Evolutionary conservation across 257 asterid genomes (phyloP).

Genomic region (Paraleonurus japonicus): DNA sequence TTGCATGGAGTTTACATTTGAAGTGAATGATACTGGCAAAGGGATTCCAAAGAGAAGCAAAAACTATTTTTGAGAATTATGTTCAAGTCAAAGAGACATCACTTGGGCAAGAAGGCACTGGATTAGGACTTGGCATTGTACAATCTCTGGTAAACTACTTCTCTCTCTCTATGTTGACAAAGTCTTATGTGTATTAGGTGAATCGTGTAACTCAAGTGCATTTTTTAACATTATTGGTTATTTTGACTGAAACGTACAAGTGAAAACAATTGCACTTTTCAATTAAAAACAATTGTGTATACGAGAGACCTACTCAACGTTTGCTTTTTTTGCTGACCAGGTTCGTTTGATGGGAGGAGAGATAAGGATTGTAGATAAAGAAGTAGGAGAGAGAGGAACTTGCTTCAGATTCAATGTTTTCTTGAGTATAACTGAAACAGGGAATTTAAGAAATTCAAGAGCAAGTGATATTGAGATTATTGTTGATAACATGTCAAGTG

Average conservation of each 20-base stretch:
- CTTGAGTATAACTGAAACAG: constrained; percentile 18
- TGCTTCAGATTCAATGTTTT: constrained; percentile 55
- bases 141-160: constrained; percentile 61
- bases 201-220: too few species aligned
- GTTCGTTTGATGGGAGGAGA: constrained; percentile 83
- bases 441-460: background rate
- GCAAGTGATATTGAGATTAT: constrained; percentile 32
- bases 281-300: too few species aligned
- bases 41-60: constrained; percentile 75
- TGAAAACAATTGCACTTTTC: too few species aligned
- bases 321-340: constrained; percentile 26
- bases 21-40: constrained; percentile 74
- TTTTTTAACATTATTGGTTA: too few species aligned
- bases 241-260: too few species aligned
- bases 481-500: constrained; percentile 14
- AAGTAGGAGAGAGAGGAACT: constrained; percentile 52
- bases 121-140: constrained; percentile 80
- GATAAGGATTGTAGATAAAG: constrained; percentile 58
- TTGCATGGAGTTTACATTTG: constrained; percentile 56
- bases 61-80: constrained; percentile 70
- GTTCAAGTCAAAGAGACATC: constrained; percentile 68
- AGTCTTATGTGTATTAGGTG: too few species aligned
- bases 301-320: too few species aligned
- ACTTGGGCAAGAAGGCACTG: constrained; percentile 60
- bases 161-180: too few species aligned